Conservation (phyloP, 352 stramenopile species). For the Phytophthora melonis region DNA sequence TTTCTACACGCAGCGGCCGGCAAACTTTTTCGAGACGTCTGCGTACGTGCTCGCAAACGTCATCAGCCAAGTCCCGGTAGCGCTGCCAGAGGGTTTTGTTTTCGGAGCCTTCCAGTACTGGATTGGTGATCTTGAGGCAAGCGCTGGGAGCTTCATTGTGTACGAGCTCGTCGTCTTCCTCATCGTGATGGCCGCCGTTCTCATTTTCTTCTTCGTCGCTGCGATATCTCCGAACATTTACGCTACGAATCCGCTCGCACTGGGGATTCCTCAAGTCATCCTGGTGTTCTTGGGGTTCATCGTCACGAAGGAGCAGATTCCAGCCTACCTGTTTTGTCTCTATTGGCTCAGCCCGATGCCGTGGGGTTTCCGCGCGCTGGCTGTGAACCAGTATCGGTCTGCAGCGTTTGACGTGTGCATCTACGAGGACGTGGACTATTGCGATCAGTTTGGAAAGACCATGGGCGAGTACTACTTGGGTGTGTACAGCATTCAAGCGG, state of each 20-base stretch:
- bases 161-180: slow-evolving; percentile 64
- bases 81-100: slow-evolving; percentile 47
- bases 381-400: slow-evolving; percentile 39
- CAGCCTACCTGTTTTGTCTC: slow-evolving; percentile 42
- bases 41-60: slow-evolving; percentile 59
- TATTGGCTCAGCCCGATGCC: slow-evolving; percentile 28
- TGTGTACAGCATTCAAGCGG: slow-evolving; percentile 36
- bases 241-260: slow-evolving; percentile 36
- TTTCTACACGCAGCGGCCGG: slow-evolving; percentile 78
- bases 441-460: slow-evolving; percentile 32
- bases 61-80: slow-evolving; percentile 38
- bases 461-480: slow-evolving; percentile 53
- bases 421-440: slow-evolving; percentile 45
- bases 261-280: too few relatives aligned
- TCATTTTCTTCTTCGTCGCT: slow-evolving; percentile 48
- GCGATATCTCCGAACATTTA: slow-evolving; percentile 33
- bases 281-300: slow-evolving; percentile 42
- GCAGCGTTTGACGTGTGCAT: slow-evolving; percentile 32
- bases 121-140: not conserved
- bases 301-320: slow-evolving; percentile 48
- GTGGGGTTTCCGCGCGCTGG: slow-evolving; percentile 42
- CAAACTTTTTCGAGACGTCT: slow-evolving; percentile 72
- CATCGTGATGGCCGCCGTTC: slow-evolving; percentile 33
- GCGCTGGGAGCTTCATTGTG: slow-evolving; percentile 51
- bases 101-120: too few relatives aligned